Evolutionary conservation across 371 early-diverging fungal species (phyloP), one percentile per base, ranked within the genome.

Genomic region (Saksenaea oblongispora): DNA sequence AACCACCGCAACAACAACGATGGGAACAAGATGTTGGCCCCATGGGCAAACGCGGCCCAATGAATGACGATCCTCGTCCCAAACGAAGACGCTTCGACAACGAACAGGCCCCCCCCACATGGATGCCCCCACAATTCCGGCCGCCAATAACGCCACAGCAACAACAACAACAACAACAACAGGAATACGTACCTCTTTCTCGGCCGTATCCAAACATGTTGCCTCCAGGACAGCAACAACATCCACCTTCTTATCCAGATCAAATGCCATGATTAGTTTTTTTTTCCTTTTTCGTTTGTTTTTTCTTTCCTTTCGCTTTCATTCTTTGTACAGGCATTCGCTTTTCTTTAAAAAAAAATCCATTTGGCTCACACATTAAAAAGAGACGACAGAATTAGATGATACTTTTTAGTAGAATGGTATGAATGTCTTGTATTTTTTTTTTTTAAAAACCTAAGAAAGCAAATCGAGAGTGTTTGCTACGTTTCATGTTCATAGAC

Each of bases 401-500:
- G n/a, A n/a, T n/a, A n/a, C n/a, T n/a, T n/a, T n/a, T n/a, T n/a
- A n/a, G n/a, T 36, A 36, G 13, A 5, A 36, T 36, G 36, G 36
- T 8, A 36, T 13, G 8, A 36, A 36, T 8, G 36, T 36, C 36
- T 36, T 36, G 36, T 36, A 5, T 8, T 44, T 4, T 44, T 7
- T 44, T 17, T 17, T 7, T 17, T 44, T n/a, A 44, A 3, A 44
- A 44, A 17, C 44, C 7, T 7, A 44, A 22, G n/a, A 44, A 8
- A 7, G n/a, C 44, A 15, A 44, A 17, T 8, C 44, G 44, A 3
- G 44, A 44, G 44, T 18, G n/a, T 44, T 44, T 44, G 7, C n/a
- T 44, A 18, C 44, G 44, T 17, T 44, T 9, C 74, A 76, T 69
- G 11, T 56, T 58, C 8, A 62, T 28, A 44, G 61, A 73, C 54